Evolutionary conservation across 75 land plant species (phyloP), one percentile per base, ranked within the genome.

Genomic region (Pseudotsuga menziesii): DNA sequence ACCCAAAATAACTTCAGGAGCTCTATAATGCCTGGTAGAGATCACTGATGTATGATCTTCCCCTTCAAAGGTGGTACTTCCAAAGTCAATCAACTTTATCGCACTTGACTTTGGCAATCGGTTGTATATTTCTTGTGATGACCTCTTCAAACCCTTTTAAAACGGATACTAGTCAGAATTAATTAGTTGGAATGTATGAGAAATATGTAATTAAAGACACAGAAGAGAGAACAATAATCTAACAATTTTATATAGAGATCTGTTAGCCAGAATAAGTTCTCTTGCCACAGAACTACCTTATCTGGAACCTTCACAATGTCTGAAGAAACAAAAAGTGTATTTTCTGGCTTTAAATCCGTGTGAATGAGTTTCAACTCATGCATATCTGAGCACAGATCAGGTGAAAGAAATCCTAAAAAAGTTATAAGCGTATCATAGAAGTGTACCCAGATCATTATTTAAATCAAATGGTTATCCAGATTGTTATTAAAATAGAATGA

Each of bases 71-170:
- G 94, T 86, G 3, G 94, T 89, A 81, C 98, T 96, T 35, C 98
- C 98, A 85, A 96, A 96, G 77, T 96, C 98, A 78, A 96, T 96
- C 29, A 96, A 87, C 89, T 94, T 96, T 22, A 96, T 96, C 57
- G 97, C 95, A 84, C 98, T 91, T 39, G 94, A 89, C 62, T 85
- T 96, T 29, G 98, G 98, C 71, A 96, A 64, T 54, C 90, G 88
- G 56, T 78, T 75, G 13, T 78, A 77, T 25, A 82, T 89, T 70
- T 89, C 84, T 60, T 74, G 81, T 72, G 86, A 83, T 23, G 85
- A 75, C 56, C 87, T 61, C 15, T 82, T 75, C 20, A 77, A 72
- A 73, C 19, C 77, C 84, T 83, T 63, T 52, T 58, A 23, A 58
- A 27, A 41, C 15, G 19, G 4, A n/a, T 15, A 17, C 13, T 60